These are phyloP conservation scores for Aegilops bicornis DNA, from an alignment of 176 grass and related monocot species.

Conservation along the genomic window DNA sequence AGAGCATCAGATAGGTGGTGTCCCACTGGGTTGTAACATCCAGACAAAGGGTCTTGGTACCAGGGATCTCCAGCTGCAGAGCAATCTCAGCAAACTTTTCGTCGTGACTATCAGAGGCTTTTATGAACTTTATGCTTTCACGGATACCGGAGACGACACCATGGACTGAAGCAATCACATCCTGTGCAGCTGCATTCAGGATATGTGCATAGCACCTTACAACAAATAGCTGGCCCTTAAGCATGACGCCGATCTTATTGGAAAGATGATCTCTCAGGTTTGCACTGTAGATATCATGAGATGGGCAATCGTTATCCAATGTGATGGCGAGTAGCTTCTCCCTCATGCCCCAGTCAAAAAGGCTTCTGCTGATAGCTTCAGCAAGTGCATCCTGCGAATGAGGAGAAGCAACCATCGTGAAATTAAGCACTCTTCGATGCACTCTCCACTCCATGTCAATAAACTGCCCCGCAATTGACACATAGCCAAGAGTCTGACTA, in stretches of 20 bases:
- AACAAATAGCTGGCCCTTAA: slow-evolving; percentile 25
- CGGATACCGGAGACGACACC: neutral
- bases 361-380: slow-evolving; percentile 5
- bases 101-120: neutral
- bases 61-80: slow-evolving; percentile 17
- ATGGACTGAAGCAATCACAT: slow-evolving; percentile 7
- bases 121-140: slow-evolving; percentile 23
- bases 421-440: slow-evolving; percentile 4
- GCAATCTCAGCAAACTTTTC: slow-evolving; percentile 6
- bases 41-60: slow-evolving; percentile 14
- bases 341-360: slow-evolving; percentile 4
- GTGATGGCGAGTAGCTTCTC: slow-evolving; percentile 11
- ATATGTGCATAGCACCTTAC: slow-evolving; percentile 5
- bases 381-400: neutral
- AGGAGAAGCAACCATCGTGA: slow-evolving; percentile 15
- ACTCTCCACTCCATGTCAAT: neutral
- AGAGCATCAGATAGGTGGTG: slow-evolving; percentile 6
- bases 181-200: slow-evolving; percentile 12
- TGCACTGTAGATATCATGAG: slow-evolving; percentile 21
- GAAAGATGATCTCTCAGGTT: slow-evolving; percentile 9
- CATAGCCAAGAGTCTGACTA: slow-evolving; percentile 25
- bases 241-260: neutral
- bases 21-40: slow-evolving; percentile 26
- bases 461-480: slow-evolving; percentile 15
- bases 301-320: slow-evolving; percentile 19